These are phyloP conservation scores for Phytophthora parvispora DNA, from an alignment of 352 stramenopile species.

Conservation along the genomic window DNA sequence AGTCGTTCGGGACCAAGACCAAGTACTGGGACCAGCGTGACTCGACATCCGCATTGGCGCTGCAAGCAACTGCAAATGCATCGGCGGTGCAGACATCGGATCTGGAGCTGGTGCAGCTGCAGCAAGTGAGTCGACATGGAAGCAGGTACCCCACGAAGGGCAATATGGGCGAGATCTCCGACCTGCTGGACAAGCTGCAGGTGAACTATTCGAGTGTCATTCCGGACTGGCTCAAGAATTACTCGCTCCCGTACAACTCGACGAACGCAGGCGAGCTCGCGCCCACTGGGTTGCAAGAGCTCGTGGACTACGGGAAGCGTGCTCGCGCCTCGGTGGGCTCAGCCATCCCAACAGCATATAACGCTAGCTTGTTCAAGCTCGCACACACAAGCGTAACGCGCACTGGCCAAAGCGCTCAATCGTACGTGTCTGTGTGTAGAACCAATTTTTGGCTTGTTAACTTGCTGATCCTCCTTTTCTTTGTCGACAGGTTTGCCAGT, in stretches of 20 bases:
- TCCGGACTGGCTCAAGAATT: slow-evolving; percentile 65
- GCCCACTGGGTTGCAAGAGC: slow-evolving; percentile 36
- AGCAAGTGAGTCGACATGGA: slow-evolving; percentile 68
- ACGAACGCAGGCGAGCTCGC: slow-evolving; percentile 50
- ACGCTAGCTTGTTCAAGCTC: slow-evolving; percentile 51
- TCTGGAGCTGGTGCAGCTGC: slow-evolving; percentile 61
- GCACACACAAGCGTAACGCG: slow-evolving; percentile 64
- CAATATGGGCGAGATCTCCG: slow-evolving; percentile 59
- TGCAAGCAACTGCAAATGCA: slow-evolving; percentile 16
- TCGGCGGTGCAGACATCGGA: slow-evolving; percentile 26
- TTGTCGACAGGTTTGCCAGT: slow-evolving; percentile 62
- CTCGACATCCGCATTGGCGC: slow-evolving; percentile 5
- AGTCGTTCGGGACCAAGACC: slow-evolving; percentile 62
- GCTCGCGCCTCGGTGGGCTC: slow-evolving; percentile 27
- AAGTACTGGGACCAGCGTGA: slow-evolving; percentile 64
- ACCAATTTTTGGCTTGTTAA: no score
- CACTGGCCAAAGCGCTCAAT: slow-evolving; percentile 59
- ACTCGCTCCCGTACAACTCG: slow-evolving; percentile 70
- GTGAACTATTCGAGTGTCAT: slow-evolving; percentile 42
- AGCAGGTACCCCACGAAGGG: slow-evolving; percentile 64
- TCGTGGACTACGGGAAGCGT: slow-evolving; percentile 45
- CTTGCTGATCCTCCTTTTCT: background rate
- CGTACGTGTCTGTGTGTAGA: slow-evolving; percentile 30
- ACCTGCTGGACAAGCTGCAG: slow-evolving; percentile 55
- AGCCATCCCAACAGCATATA: slow-evolving; percentile 32